phyloP scores from a whole-genome alignment of 2,329 filamentous ascomycete genomes.

The Colletotrichum sp. region DNA sequence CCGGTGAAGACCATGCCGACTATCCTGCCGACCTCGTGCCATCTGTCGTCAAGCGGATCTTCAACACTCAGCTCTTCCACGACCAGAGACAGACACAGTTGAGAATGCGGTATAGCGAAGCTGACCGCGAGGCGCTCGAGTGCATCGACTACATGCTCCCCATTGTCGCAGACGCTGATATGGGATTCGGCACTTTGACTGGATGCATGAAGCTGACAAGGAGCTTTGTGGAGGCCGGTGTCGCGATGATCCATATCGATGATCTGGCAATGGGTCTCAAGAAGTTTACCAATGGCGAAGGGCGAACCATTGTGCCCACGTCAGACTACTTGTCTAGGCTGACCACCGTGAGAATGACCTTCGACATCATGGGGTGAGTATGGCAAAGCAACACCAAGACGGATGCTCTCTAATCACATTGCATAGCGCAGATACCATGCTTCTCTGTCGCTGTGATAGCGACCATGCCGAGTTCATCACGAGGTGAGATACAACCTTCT shows the following conservation, averaged over 20 bases:
- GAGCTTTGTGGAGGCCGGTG: conserved; percentile 45
- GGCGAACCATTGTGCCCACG: conserved; percentile 42
- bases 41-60: conserved; percentile 42
- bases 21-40: conserved; percentile 46
- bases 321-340: conserved; percentile 40
- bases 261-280: conserved; percentile 46
- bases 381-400: not conserved
- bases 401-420: no score
- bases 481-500: conserved; percentile 15
- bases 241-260: conserved; percentile 47
- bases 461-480: conserved; percentile 43
- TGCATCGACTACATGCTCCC: conserved; percentile 42
- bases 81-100: conserved; percentile 43
- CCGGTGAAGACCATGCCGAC: conserved; percentile 45
- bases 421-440: conserved; percentile 33
- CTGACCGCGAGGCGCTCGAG: conserved; percentile 34
- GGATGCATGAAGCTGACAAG: conserved; percentile 42
- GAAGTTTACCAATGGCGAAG: conserved; percentile 45
- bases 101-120: conserved; percentile 32
- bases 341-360: conserved; percentile 38
- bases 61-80: conserved; percentile 43
- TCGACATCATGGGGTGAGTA: conserved; percentile 40
- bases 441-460: conserved; percentile 40
- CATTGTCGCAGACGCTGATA: conserved; percentile 45
- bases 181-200: conserved; percentile 45